Evolutionary conservation across 2,329 filamentous ascomycete genomes (phyloP).

Genomic region (Zymoseptoria passerinii): DNA sequence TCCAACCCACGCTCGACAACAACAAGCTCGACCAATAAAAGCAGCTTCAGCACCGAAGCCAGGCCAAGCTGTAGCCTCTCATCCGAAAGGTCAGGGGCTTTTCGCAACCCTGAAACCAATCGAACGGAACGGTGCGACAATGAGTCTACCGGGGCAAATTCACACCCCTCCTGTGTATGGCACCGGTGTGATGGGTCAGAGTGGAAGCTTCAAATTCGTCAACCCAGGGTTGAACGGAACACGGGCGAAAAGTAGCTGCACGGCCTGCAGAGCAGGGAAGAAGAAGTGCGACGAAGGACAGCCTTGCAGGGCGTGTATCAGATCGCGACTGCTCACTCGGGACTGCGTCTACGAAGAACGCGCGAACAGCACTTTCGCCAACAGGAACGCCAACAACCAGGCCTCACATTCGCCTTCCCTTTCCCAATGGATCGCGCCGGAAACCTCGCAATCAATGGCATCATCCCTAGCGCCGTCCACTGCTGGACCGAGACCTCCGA

Average conservation of each 20-base stretch:
- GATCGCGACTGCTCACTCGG: neutral
- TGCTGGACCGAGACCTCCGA: neutral
- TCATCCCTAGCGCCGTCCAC: neutral
- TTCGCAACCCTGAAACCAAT: slow-evolving; percentile 21
- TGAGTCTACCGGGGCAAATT: neutral
- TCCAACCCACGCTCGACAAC: slow-evolving; percentile 5
- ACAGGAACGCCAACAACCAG: neutral
- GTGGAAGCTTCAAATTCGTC: neutral
- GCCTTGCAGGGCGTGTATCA: slow-evolving; percentile 10
- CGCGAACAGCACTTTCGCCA: neutral
- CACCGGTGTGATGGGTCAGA: neutral
- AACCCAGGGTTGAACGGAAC: neutral
- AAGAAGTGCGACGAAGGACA: slow-evolving; percentile 15
- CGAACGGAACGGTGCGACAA: neutral
- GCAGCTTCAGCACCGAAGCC: slow-evolving; percentile 1
- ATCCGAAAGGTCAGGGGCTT: slow-evolving; percentile 12
- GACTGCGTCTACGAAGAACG: slow-evolving; percentile 11
- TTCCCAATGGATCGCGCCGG: neutral
- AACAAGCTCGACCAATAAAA: slow-evolving; percentile 1
- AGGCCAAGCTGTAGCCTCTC: neutral
- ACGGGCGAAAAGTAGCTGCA: slow-evolving; percentile 12
- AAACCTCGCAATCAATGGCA: neutral
- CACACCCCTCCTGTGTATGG: neutral
- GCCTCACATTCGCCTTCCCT: neutral
- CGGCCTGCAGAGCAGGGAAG: slow-evolving; percentile 8